Base-by-base conservation (phyloP, 441 rosid genomes). In the Melastoma candidum region DNA sequence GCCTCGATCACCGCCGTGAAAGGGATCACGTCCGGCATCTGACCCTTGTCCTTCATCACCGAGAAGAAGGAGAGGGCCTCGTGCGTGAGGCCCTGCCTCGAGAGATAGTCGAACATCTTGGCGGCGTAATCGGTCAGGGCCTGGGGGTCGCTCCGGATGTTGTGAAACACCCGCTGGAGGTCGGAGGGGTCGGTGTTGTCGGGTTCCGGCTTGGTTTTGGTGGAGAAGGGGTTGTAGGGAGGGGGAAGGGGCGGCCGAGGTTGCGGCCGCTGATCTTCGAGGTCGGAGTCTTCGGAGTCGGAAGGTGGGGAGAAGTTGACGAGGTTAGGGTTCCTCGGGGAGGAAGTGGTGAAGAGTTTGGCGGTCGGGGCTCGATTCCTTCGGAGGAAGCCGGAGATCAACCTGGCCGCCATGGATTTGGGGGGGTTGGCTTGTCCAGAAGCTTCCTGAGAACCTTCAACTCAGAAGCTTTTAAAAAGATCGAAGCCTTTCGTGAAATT, bases 21-120 rank as follows among this genome's bases (percentile, higher is more conserved):
- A 4, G 81, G 79, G 13, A 82, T 82, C 10, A 87, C 90, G 9
- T 82, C 94, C 1, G 90, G 88, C 83, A 84, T 74, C 24, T 77
- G 78, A 1, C 79, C 77, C 26, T 76, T 71, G 53, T 87, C 81
- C 59, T 80, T 87, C 60, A 87, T 78, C 53, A 77, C 80, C 5
- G 79, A 26, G 69, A 84, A 82, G 51, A 87, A 84, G 63, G 82
- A 70, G 22, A 84, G 68, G 0, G 96, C 88, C 60, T 87, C 86
- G 57, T 84, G 90, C 9, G 82, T 78, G 25, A 72, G 74, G 1
- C 90, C 96, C 59, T 84, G 85, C 66, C 77, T 80, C 12, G 96
- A 84, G 80, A 84, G 74, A 1, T 68, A 83, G 67, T 87, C 93
- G 77, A 87, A 84, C 93, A 84, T 84, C 80, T 82, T 84, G 62